Base-by-base conservation (phyloP, 257 asterid species). In the Nicotiana noctiflora region DNA sequence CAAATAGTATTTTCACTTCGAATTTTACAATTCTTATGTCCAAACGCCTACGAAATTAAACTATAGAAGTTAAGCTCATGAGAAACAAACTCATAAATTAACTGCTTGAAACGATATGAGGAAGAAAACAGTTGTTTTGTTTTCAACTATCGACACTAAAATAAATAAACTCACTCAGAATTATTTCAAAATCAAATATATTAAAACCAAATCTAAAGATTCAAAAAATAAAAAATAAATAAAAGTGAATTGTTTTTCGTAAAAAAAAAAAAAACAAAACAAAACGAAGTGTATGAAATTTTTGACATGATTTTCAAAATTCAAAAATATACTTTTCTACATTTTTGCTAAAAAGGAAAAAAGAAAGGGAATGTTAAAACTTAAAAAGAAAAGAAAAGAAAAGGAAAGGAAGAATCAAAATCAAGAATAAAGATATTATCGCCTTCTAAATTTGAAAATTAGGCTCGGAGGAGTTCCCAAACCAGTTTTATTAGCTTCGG, bases 401-500 rank as follows among this genome's bases (percentile, higher is more conserved):
- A 46, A 32, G 34, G 31, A 31, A 56, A 56, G 18, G 3, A 77
- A 59, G 9, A 23, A 14, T 57, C 3, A 34, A 34, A 77, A 25
- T 57, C 11, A 77, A 62, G 55, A 40, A 19, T 59, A 77, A 57
- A 77, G 63, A 40, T 40, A 40, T 8, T 8, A 40, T 40, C 3
- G 27, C 64, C 80, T 4, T 9, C 10, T 4, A 23, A 11, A 65
- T 60, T 85, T 83, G 67, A 83, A 85, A 62, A 8, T 31, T 6
- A 55, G 86, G 79, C 23, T 82, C 66, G 86, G 79, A 13, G 0
- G 32, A n/a, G 27, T 12, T 3, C 4, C 25, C 49, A 27, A 19
- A 23, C 65, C 23, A 25, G 4, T 12, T n/a, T 6, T 23, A 25
- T 75, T 75, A 72, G 90, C 84, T 81, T 84, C 83, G 88, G 88